Conservation (phyloP, 176 grass and related monocot species). For the Elymus sibiricus region DNA sequence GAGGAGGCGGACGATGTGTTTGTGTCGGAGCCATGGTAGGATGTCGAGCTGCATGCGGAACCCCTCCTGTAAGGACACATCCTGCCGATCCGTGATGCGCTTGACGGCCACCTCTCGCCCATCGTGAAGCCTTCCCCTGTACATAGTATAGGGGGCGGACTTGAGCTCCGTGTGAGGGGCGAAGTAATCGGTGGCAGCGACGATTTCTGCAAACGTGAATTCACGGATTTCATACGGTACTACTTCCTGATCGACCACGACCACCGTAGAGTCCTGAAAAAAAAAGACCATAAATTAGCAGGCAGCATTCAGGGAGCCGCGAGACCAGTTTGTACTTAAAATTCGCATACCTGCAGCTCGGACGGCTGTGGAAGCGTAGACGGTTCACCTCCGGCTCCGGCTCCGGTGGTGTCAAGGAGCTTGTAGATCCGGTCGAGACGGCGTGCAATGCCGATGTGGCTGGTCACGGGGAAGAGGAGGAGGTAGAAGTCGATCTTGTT, state of each 20-base stretch:
- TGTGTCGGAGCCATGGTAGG: background rate
- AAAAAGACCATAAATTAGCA: no score
- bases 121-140: background rate
- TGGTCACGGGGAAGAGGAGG: background rate
- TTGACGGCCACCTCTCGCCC: background rate
- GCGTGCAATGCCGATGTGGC: background rate
- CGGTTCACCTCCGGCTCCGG: no score
- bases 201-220: background rate
- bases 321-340: no score
- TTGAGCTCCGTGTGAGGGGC: background rate
- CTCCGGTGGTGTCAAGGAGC: no score
- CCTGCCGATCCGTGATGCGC: no score
- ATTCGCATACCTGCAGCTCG: no score
- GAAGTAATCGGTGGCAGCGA: background rate
- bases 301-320: no score
- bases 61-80: no score
- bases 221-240: background rate
- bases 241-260: background rate
- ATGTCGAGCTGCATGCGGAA: background rate
- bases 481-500: background rate
- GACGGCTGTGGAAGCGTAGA: no score
- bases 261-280: background rate
- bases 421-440: no score
- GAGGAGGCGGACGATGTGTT: background rate
- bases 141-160: accelerated